phyloP scores from a whole-genome alignment of 148 eudicot genomes.

The Persicaria tinctoria region DNA sequence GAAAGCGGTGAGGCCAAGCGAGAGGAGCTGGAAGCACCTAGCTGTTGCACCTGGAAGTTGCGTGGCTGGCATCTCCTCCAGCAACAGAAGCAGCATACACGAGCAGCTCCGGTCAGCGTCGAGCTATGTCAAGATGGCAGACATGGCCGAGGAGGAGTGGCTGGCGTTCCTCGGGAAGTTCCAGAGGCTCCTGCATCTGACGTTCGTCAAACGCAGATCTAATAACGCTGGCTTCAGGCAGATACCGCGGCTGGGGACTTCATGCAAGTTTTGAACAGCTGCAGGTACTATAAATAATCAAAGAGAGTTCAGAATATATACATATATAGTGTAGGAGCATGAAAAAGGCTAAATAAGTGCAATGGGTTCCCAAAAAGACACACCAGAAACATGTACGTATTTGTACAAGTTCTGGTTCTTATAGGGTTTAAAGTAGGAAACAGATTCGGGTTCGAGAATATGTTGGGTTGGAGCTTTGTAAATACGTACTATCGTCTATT shows the following conservation, averaged over 20 bases:
- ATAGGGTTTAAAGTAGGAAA: no score
- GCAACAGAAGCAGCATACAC: conserved; percentile 15
- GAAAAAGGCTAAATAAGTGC: not conserved
- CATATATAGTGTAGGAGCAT: conserved; percentile 1
- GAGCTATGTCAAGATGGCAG: conserved; percentile 34
- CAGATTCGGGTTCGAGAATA: not conserved
- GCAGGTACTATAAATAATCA: not conserved
- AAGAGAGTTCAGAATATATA: not conserved
- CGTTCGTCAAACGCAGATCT: conserved; percentile 21
- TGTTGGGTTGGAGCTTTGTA: not conserved
- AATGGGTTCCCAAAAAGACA: not conserved
- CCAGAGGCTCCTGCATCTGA: conserved; percentile 29
- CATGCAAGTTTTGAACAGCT: conserved; percentile 30
- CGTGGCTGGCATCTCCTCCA: conserved; percentile 12
- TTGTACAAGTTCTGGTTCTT: not conserved
- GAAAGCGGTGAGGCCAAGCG: conserved; percentile 1
- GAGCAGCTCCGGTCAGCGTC: conserved; percentile 23
- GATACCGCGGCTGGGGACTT: conserved; percentile 37
- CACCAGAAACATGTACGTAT: conserved; percentile 4
- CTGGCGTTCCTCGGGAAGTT: conserved; percentile 26
- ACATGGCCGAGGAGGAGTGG: conserved; percentile 44
- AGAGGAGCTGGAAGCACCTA: conserved; percentile 6
- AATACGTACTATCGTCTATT: not conserved
- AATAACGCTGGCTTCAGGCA: conserved; percentile 18
- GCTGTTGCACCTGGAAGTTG: not conserved